A percentile compares a stretch with the other conserved stretches of the same genome.
These are phyloP conservation scores for Ganoderma sinense DNA, from an alignment of 1,284 basidiomycete genomes.

Conservation along the genomic window DNA sequence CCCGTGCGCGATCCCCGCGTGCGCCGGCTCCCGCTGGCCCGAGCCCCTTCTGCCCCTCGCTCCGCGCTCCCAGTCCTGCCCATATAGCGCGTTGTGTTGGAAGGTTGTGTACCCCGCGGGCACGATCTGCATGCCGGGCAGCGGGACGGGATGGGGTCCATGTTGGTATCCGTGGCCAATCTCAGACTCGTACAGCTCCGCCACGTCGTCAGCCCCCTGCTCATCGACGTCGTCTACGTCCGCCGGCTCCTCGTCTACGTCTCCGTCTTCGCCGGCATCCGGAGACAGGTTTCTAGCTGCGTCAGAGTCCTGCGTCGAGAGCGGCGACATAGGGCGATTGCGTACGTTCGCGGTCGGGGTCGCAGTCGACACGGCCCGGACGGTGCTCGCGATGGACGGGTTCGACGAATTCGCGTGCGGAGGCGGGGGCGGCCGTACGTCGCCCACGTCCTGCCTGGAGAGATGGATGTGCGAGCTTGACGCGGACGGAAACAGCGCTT, in stretches of 20 bases:
- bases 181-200: conserved; percentile 10
- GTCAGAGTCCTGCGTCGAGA: conserved; percentile 28
- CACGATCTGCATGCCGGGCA: conserved; percentile 30
- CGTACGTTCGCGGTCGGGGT: conserved; percentile 11
- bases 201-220: not conserved
- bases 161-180: conserved; percentile 4
- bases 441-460: conserved; percentile 11
- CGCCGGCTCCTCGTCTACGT: conserved; percentile 1
- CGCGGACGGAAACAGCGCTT: conserved; percentile 23
- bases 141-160: conserved; percentile 23
- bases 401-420: conserved; percentile 11
- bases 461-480: conserved; percentile 18
- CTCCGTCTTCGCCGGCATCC: conserved; percentile 4
- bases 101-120: conserved; percentile 29
- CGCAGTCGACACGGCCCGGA: conserved; percentile 2
- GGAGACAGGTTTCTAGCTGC: conserved; percentile 11
- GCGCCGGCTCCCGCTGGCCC: conserved; percentile 12
- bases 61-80: conserved; percentile 3
- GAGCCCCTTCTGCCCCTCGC: not conserved
- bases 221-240: conserved; percentile 16
- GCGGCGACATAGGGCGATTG: conserved; percentile 31
- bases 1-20: conserved; percentile 27
- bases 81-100: conserved; percentile 27
- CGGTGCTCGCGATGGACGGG: conserved; percentile 22
- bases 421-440: conserved; percentile 19